Percentiles rank a stretch among this genome's conserved stretches.
phyloP scores from a whole-genome alignment of 2,329 filamentous ascomycete species.

The Colletotrichum sp. region DNA sequence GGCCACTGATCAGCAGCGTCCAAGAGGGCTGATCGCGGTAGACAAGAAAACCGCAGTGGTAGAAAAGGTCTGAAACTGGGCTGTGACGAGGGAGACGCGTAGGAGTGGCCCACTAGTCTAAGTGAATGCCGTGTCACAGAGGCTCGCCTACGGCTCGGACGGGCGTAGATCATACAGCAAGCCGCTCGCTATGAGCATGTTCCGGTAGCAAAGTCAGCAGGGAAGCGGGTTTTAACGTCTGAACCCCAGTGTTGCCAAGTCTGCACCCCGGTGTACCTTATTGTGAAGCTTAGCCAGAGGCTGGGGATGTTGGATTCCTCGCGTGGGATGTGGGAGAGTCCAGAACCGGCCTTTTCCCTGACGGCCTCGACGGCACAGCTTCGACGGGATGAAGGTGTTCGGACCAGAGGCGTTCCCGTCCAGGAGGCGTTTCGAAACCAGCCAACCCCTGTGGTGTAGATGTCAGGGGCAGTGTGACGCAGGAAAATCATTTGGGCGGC shows the following conservation, averaged over 20 bases:
- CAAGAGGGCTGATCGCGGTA: constrained; percentile 10
- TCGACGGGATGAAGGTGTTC: constrained; percentile 15
- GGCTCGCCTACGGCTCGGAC: background rate
- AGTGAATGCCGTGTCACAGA: constrained; percentile 4
- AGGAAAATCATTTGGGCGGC: constrained; percentile 11
- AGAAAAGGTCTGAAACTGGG: constrained; percentile 16
- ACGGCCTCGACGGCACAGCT: background rate
- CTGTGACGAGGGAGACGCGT: constrained; percentile 17
- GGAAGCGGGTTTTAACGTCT: background rate
- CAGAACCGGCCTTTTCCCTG: constrained; percentile 1
- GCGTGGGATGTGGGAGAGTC: background rate
- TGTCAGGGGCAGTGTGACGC: background rate
- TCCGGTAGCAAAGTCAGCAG: constrained; percentile 21
- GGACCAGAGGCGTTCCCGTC: constrained; percentile 8
- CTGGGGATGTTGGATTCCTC: background rate
- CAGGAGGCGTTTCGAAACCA: constrained; percentile 20
- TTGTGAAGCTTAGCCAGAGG: constrained; percentile 9
- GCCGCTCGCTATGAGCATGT: constrained; percentile 12
- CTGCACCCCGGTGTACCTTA: constrained; percentile 19
- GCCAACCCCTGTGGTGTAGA: background rate
- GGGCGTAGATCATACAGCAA: constrained; percentile 16
- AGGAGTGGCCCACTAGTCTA: constrained; percentile 15
- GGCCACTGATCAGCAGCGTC: background rate
- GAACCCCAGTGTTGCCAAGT: constrained; percentile 11
- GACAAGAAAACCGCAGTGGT: background rate